phyloP scores from a whole-genome alignment of 345 rosid genomes.

The Triadica sebifera region DNA sequence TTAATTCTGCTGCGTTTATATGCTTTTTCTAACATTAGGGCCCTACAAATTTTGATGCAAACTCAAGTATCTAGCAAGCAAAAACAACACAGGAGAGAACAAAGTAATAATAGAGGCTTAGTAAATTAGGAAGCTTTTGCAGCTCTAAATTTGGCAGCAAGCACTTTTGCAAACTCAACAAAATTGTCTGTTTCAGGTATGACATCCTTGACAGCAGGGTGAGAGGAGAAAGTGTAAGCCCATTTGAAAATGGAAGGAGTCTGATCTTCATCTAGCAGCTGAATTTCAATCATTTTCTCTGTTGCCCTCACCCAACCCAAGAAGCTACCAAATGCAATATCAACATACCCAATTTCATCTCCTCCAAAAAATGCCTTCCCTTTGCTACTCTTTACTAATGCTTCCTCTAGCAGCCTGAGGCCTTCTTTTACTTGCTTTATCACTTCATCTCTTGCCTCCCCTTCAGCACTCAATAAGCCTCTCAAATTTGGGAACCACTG shows the following conservation, averaged over 20 bases:
- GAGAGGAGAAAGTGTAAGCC: conserved; percentile 48
- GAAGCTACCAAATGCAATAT: conserved; percentile 61
- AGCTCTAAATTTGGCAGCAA: conserved; percentile 21
- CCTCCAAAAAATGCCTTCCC: conserved; percentile 77
- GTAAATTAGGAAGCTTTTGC: not conserved
- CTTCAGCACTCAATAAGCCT: conserved; percentile 20
- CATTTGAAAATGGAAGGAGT: conserved; percentile 51
- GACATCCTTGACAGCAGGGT: conserved; percentile 54
- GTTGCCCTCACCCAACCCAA: conserved; percentile 53
- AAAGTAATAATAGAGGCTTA: too few relatives aligned
- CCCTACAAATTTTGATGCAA: too few relatives aligned
- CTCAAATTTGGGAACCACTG: conserved; percentile 55
- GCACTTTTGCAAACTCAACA: conserved; percentile 44
- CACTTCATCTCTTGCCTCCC: conserved; percentile 36
- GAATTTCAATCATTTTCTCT: conserved; percentile 32
- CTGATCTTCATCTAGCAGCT: conserved; percentile 40
- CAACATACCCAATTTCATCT: conserved; percentile 54
- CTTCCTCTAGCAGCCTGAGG: conserved; percentile 46
- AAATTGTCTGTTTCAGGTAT: conserved; percentile 66
- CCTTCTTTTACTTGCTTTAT: conserved; percentile 39
- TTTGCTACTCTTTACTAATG: conserved; percentile 45
- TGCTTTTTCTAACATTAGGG: too few relatives aligned
- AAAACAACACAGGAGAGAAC: too few relatives aligned
- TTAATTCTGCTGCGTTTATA: too few relatives aligned
- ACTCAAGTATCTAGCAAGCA: too few relatives aligned